Evolutionary conservation across 2,329 filamentous ascomycete species (phyloP).

Genomic region (Sporothrix sp.): DNA sequence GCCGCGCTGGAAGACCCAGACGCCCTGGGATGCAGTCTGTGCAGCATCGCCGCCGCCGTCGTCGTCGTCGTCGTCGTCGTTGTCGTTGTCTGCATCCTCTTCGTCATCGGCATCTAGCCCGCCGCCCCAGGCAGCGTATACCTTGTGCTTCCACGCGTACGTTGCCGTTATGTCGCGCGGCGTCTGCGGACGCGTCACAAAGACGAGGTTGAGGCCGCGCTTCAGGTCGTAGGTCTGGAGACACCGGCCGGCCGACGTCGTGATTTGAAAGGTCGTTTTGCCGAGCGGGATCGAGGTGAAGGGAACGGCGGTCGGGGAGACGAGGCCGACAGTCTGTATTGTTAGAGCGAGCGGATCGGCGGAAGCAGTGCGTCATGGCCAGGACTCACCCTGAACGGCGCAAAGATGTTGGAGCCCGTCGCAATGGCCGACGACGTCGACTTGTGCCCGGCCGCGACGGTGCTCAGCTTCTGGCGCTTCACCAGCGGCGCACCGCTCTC

Average conservation of each 20-base stretch:
- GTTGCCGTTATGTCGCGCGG: constrained; percentile 79
- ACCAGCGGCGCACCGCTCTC: constrained; percentile 51
- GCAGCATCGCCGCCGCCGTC: background rate
- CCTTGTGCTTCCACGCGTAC: constrained; percentile 72
- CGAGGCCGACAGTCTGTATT: constrained; percentile 76
- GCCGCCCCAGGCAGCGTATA: constrained; percentile 85
- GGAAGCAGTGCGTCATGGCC: background rate
- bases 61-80: background rate
- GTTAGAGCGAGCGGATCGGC: background rate
- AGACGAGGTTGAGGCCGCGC: constrained; percentile 81
- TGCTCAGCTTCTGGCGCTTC: constrained; percentile 63
- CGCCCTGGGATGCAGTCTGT: constrained; percentile 41
- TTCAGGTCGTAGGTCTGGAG: constrained; percentile 94
- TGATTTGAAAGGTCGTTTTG: constrained; percentile 94
- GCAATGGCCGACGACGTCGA: constrained; percentile 31
- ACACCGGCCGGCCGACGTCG: constrained; percentile 80
- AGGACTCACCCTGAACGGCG: constrained; percentile 71
- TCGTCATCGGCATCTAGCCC: constrained; percentile 2
- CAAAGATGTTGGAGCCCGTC: constrained; percentile 70
- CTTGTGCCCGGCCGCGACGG: constrained; percentile 28
- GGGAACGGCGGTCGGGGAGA: constrained; percentile 81
- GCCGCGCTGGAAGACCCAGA: constrained; percentile 90
- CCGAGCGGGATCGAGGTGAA: constrained; percentile 84
- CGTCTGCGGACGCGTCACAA: constrained; percentile 85
- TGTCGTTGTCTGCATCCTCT: background rate